These are phyloP conservation scores for Corymbia maculata DNA, from an alignment of 345 rosid species.

Conservation along the genomic window DNA sequence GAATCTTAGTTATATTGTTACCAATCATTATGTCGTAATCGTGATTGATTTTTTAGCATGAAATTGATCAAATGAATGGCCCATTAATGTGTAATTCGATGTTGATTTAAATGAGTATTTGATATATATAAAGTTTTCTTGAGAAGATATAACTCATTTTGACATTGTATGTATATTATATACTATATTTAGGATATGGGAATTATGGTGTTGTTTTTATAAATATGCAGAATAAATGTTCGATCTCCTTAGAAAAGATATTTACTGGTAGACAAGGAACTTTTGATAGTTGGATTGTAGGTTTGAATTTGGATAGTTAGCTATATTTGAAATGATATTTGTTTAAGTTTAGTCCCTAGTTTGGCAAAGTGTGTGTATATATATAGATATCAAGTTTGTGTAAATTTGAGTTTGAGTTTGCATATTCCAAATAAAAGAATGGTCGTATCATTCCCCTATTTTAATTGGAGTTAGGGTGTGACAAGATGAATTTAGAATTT, in stretches of 20 bases:
- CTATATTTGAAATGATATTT: not conserved
- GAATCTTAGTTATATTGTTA: too few species aligned
- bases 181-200: not conserved
- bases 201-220: accelerated
- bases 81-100: too few species aligned
- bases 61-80: accelerated
- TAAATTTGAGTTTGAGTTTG: not conserved
- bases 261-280: accelerated
- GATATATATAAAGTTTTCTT: too few species aligned
- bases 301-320: not conserved
- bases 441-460: too few species aligned
- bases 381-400: too few species aligned
- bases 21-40: accelerated
- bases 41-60: not conserved
- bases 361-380: accelerated
- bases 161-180: too few species aligned
- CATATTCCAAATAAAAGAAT: accelerated
- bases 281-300: not conserved
- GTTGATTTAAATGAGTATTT: not conserved
- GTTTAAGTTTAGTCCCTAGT: not conserved
- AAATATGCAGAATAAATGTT: too few species aligned
- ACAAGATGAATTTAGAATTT: too few species aligned
- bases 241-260: not conserved
- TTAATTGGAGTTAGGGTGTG: not conserved
- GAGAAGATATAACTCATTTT: not conserved